phyloP scores from a whole-genome alignment of 202 grass and related monocot species.

The Setaria italica region DNA sequence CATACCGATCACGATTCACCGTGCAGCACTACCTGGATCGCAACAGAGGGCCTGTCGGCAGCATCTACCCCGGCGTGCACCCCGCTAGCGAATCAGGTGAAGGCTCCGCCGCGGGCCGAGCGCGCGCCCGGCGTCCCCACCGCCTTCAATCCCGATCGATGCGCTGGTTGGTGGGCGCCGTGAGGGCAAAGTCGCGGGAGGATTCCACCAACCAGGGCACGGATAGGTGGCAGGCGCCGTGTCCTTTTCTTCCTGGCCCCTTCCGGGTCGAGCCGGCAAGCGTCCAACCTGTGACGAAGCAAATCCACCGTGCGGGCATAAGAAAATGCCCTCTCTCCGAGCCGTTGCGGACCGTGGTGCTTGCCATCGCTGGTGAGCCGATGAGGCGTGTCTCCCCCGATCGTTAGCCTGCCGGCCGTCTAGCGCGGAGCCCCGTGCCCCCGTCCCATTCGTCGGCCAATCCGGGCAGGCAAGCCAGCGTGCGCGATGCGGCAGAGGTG shows the following conservation, averaged over 20 bases:
- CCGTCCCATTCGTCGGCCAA: neutral
- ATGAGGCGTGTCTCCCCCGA: neutral
- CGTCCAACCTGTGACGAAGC: slow-evolving; percentile 13
- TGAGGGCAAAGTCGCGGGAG: neutral
- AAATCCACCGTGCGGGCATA: neutral
- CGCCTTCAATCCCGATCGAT: neutral
- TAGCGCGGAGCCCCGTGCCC: neutral
- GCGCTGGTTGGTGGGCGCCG: slow-evolving; percentile 1
- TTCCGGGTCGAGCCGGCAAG: neutral
- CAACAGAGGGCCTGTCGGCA: neutral
- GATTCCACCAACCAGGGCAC: neutral
- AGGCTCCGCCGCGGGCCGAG: neutral
- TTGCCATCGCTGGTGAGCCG: neutral
- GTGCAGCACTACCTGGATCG: too few relatives aligned
- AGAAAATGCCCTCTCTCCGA: neutral
- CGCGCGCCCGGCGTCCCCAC: neutral
- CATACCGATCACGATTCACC: too few relatives aligned
- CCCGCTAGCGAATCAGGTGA: neutral
- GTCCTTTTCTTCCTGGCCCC: neutral
- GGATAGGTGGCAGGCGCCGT: slow-evolving; percentile 15
- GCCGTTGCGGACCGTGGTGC: neutral
- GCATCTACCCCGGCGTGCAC: neutral
- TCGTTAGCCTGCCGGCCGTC: neutral
- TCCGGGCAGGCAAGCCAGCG: neutral
- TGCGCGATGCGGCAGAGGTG: slow-evolving; percentile 28